Percentiles rank a stretch among this genome's conserved stretches.
Conservation (phyloP, 129 eudicot genomes). For the Helianthus tuberosus region DNA sequence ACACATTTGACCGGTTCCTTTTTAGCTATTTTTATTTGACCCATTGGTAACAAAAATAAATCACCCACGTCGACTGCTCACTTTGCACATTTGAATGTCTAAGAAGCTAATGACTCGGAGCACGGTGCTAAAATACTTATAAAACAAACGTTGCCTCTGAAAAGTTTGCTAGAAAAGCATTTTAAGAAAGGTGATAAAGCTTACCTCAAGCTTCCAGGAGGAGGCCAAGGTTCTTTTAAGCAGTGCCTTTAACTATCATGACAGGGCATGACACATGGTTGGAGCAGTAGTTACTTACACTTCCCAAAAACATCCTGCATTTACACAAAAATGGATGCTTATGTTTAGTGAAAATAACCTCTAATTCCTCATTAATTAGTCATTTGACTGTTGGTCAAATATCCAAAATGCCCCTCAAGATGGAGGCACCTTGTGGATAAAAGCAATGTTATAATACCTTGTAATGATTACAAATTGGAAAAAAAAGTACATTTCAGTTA, state of each 20-base stretch:
- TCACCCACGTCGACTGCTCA: neutral
- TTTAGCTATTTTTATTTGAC: neutral
- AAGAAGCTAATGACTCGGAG: slow-evolving; percentile 5
- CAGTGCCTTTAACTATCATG: slow-evolving; percentile 60
- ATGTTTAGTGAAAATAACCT: neutral
- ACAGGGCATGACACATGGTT: slow-evolving; percentile 74
- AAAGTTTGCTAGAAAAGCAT: neutral
- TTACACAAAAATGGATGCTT: neutral
- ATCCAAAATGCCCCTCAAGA: no score
- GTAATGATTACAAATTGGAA: no score
- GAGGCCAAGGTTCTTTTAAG: slow-evolving; percentile 28
- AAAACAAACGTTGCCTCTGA: neutral
- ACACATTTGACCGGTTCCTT: neutral
- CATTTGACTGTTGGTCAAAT: neutral
- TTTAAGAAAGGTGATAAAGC: neutral
- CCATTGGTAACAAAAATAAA: neutral
- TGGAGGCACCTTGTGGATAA: no score
- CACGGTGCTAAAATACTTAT: neutral
- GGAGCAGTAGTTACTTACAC: slow-evolving; percentile 86
- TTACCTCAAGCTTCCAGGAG: slow-evolving; percentile 28
- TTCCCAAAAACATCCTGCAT: slow-evolving; percentile 83
- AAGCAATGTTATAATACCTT: no score
- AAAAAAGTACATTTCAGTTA: no score
- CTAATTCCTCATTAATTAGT: neutral
- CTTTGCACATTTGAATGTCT: neutral